A percentile compares a stretch with the other conserved stretches of the same genome.
phyloP scores from a whole-genome alignment of 306 rosid genomes.

The Leucaena leucocephala region DNA sequence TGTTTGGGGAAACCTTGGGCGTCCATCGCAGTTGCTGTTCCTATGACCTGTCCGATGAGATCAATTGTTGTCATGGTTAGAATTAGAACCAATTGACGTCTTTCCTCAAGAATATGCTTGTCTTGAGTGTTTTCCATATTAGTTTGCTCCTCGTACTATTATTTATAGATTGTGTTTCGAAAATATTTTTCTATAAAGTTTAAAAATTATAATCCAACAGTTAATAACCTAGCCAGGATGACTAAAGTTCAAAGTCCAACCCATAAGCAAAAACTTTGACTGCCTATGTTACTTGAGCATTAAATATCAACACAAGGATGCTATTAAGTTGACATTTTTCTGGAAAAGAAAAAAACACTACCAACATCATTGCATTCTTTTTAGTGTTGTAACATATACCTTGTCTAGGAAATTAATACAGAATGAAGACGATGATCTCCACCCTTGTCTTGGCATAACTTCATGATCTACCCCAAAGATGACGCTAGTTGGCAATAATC shows the following conservation, averaged over 20 bases:
- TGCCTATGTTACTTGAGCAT: neutral
- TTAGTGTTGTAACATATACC: neutral
- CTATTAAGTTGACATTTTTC: neutral
- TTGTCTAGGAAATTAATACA: neutral
- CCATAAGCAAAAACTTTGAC: neutral
- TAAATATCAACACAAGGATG: neutral
- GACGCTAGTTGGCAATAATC: slow-evolving; percentile 57
- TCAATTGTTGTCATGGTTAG: neutral
- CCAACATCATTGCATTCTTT: slow-evolving; percentile 1
- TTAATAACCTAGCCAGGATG: neutral
- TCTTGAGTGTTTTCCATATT: too few species aligned
- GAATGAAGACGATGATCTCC: neutral
- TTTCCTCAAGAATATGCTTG: slow-evolving; percentile 1
- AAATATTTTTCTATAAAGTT: too few species aligned
- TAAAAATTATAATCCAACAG: neutral
- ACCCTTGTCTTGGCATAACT: neutral
- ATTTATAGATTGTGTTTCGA: too few species aligned
- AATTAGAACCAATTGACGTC: slow-evolving; percentile 12
- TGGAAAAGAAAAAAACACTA: neutral
- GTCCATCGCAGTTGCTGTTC: too few species aligned
- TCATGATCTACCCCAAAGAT: neutral
- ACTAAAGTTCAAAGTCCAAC: neutral
- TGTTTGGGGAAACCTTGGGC: too few species aligned
- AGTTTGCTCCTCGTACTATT: too few species aligned
- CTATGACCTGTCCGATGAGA: neutral